Evolutionary conservation across 176 grass and related monocot species (phyloP).

Genomic region (Coix lacrymajobi): DNA sequence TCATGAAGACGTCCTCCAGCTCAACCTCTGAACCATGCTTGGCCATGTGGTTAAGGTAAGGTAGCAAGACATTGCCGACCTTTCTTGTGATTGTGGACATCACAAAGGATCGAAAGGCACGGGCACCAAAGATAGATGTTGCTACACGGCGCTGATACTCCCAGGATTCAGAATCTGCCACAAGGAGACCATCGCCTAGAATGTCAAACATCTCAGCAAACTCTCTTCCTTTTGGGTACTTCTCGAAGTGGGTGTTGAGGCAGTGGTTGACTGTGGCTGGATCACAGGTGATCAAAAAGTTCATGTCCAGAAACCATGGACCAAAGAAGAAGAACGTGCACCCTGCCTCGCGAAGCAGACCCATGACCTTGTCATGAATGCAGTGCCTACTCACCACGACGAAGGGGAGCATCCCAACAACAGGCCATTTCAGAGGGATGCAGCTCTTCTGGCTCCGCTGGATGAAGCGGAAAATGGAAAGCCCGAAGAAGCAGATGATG

Average conservation of each 20-base stretch:
- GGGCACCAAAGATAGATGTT: conserved; percentile 32
- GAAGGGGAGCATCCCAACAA: conserved; percentile 59
- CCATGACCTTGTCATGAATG: conserved; percentile 40
- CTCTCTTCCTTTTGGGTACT: conserved; percentile 52
- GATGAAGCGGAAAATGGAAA: conserved; percentile 32
- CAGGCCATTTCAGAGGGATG: conserved; percentile 51
- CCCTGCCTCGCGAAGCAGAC: conserved; percentile 21
- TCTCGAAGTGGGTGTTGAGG: conserved; percentile 46
- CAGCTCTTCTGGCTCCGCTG: not conserved
- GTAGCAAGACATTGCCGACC: conserved; percentile 33
- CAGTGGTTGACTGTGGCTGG: conserved; percentile 58
- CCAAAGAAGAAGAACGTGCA: conserved; percentile 43
- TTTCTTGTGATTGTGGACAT: conserved; percentile 34
- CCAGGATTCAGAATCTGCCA: conserved; percentile 55
- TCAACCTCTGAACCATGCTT: conserved; percentile 21
- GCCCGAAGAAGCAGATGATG: conserved; percentile 41
- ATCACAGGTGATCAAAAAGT: conserved; percentile 49
- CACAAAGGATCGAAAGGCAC: conserved; percentile 41
- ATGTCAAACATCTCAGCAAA: conserved; percentile 68
- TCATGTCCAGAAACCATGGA: conserved; percentile 51
- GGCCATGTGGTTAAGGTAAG: conserved; percentile 48
- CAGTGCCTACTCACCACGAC: conserved; percentile 3
- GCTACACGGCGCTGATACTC: conserved; percentile 46
- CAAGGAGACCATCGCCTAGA: conserved; percentile 49
- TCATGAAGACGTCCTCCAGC: conserved; percentile 53